Conservation (phyloP, 257 asterid genomes). For the Nicotiana benthamiana region DNA sequence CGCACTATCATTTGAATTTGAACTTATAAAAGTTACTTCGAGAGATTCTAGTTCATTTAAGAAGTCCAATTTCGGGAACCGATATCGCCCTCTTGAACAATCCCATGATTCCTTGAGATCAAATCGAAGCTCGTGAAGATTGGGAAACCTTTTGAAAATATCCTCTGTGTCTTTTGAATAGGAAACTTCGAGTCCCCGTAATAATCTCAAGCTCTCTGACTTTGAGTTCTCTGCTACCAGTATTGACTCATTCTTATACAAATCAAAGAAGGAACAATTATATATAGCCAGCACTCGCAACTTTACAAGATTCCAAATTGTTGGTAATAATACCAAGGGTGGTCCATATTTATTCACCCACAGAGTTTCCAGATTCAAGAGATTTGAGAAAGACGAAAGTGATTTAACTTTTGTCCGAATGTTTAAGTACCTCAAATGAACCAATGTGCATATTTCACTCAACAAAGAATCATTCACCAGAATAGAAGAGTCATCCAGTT, state of each 20-base stretch:
- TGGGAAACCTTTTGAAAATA: neutral
- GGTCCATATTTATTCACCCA: rapidly evolving
- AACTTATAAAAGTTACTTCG: rapidly evolving
- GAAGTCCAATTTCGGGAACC: neutral
- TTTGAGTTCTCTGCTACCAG: too few species aligned
- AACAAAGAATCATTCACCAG: neutral
- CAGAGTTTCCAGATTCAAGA: neutral
- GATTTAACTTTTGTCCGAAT: neutral
- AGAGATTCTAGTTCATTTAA: neutral
- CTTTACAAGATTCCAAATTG: neutral
- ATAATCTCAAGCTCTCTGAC: neutral
- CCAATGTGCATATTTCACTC: neutral
- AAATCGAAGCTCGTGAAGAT: neutral
- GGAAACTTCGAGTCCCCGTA: neutral
- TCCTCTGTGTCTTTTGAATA: neutral
- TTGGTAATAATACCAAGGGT: neutral
- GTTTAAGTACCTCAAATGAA: neutral
- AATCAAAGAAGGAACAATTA: neutral
- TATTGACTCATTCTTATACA: neutral
- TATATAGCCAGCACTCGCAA: neutral
- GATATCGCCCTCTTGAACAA: neutral
- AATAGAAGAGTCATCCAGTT: neutral
- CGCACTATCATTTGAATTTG: neutral
- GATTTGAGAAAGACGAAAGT: neutral
- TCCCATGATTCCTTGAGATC: neutral